Evolutionary conservation across 148 eudicot species (phyloP).

Genomic region (Vaccinium macrocarpon): DNA sequence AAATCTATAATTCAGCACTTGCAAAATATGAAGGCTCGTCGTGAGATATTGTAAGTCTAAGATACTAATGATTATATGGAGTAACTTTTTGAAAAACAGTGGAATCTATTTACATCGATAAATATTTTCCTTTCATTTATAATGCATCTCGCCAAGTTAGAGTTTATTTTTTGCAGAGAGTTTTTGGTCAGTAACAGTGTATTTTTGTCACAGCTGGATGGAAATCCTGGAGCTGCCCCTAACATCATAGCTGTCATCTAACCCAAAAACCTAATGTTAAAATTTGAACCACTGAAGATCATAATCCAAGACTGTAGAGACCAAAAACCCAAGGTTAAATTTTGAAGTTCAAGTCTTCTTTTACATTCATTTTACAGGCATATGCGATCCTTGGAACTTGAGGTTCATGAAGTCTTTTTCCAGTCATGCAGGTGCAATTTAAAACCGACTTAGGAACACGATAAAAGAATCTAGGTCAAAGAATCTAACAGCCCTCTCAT

Average conservation of each 20-base stretch:
- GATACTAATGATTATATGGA: too few relatives aligned
- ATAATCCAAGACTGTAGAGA: not conserved
- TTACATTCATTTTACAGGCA: not conserved
- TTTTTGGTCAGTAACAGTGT: too few relatives aligned
- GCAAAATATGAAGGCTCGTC: too few relatives aligned
- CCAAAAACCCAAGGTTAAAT: not conserved
- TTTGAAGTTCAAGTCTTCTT: conserved; percentile 6
- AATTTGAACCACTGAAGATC: not conserved
- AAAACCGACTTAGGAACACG: not conserved
- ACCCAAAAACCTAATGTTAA: not conserved
- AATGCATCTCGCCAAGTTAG: too few relatives aligned
- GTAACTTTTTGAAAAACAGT: too few relatives aligned
- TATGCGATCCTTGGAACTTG: not conserved
- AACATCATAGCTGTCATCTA: not conserved
- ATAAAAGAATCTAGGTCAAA: not conserved
- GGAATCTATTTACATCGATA: too few relatives aligned
- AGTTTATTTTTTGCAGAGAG: too few relatives aligned
- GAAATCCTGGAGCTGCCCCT: not conserved
- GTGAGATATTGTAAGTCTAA: too few relatives aligned
- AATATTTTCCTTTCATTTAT: too few relatives aligned
- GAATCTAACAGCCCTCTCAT: not conserved
- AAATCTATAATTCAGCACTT: too few relatives aligned
- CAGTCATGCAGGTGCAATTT: not conserved
- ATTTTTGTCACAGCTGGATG: too few relatives aligned
- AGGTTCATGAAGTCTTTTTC: not conserved